These are phyloP conservation scores for Daldinia sp. DNA, from an alignment of 2,329 filamentous ascomycete species.

Conservation along the genomic window DNA sequence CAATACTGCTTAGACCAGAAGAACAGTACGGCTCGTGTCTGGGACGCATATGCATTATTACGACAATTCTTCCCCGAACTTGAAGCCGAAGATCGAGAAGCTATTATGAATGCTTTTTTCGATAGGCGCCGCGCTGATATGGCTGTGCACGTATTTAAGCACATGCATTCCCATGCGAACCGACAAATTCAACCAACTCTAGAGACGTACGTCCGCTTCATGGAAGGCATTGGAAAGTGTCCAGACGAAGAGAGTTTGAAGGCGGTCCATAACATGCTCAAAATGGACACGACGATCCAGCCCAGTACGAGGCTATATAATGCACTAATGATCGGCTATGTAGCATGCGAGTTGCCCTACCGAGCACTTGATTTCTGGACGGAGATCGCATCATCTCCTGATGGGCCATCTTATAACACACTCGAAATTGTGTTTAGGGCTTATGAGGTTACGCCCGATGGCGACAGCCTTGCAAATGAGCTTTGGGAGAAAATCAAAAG, in stretches of 20 bases:
- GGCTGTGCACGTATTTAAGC: conserved; percentile 86
- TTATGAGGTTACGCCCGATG: conserved; percentile 73
- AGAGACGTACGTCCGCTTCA: conserved; percentile 81
- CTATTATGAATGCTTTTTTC: conserved; percentile 87
- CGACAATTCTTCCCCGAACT: conserved; percentile 75
- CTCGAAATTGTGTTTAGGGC: conserved; percentile 84
- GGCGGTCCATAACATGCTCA: conserved; percentile 91
- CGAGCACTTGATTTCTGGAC: conserved; percentile 84
- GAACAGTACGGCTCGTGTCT: conserved; percentile 73
- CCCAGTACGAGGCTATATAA: conserved; percentile 83
- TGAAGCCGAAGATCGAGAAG: conserved; percentile 71
- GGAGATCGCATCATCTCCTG: conserved; percentile 83
- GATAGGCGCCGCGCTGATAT: conserved; percentile 82
- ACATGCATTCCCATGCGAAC: conserved; percentile 86
- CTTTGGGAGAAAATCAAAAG: conserved; percentile 78
- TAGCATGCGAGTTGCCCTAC: conserved; percentile 72
- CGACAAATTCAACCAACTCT: conserved; percentile 72
- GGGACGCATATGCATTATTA: conserved; percentile 75
- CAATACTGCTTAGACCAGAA: conserved; percentile 73
- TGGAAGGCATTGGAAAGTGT: conserved; percentile 77
- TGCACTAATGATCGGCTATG: conserved; percentile 87
- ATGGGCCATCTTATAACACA: conserved; percentile 86
- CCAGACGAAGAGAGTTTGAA: conserved; percentile 74
- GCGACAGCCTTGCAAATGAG: conserved; percentile 70
- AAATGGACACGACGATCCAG: conserved; percentile 86